Evolutionary conservation across 768 basidiomycete genomes (phyloP).

Genomic region (Xanthoconium purpureum): DNA sequence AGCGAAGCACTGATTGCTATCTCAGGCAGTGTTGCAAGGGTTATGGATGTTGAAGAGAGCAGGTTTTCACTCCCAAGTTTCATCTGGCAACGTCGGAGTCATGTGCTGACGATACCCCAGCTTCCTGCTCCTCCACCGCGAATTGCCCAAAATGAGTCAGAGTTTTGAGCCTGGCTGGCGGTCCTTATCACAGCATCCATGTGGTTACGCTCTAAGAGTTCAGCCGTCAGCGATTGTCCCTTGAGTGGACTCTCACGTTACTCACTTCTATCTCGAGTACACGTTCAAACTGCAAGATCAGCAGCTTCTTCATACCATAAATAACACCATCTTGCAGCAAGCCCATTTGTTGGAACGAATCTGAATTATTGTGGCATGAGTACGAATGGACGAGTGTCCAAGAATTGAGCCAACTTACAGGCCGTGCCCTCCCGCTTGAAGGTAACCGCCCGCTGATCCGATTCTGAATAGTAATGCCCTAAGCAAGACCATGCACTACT

Average conservation of each 20-base stretch:
- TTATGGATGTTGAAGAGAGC: not conserved
- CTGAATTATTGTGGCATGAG: not conserved
- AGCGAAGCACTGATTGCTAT: not conserved
- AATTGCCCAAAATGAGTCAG: not conserved
- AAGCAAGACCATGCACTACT: not conserved
- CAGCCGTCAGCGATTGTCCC: not conserved
- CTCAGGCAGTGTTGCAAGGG: not conserved
- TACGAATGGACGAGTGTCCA: not conserved
- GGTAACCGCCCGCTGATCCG: not conserved
- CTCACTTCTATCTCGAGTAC: not conserved
- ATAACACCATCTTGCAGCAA: not conserved
- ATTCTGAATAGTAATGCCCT: not conserved
- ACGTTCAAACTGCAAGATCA: not conserved
- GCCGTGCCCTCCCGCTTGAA: not conserved
- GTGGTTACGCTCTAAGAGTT: not conserved
- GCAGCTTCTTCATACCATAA: not conserved
- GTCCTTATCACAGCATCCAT: not conserved
- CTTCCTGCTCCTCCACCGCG: not conserved
- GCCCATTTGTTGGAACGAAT: not conserved
- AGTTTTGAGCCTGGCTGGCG: not conserved
- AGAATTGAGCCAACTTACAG: not conserved
- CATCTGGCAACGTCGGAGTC: not conserved
- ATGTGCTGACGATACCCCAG: conserved; percentile 1
- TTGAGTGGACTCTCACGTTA: not conserved
- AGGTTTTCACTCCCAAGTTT: not conserved